These are phyloP conservation scores for Gentiana macrophylla DNA, from an alignment of 257 asterid genomes.

Conservation along the genomic window DNA sequence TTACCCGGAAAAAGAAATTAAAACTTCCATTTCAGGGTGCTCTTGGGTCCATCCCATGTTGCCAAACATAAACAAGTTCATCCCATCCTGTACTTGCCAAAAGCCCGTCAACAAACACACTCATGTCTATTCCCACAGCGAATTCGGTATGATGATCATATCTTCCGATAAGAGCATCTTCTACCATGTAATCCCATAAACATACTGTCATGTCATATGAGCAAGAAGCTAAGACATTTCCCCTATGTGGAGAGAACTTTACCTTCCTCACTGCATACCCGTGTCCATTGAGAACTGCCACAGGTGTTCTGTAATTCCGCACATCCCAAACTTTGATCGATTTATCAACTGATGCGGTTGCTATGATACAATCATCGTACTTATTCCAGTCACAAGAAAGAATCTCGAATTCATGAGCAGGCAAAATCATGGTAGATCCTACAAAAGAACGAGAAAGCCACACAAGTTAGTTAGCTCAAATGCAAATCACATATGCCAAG, in stretches of 20 bases:
- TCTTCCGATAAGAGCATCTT: slow-evolving; percentile 78
- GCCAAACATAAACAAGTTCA: slow-evolving; percentile 94
- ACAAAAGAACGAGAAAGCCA: slow-evolving; percentile 6
- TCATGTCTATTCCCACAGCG: slow-evolving; percentile 91
- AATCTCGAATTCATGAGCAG: slow-evolving; percentile 89
- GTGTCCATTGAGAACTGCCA: slow-evolving; percentile 88
- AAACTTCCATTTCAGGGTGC: slow-evolving; percentile 41
- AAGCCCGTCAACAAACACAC: slow-evolving; percentile 91
- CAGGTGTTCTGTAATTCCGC: slow-evolving; percentile 73
- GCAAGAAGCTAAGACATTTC: slow-evolving; percentile 65
- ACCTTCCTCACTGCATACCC: slow-evolving; percentile 92
- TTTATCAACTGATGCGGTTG: slow-evolving; percentile 90
- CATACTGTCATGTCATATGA: slow-evolving; percentile 93
- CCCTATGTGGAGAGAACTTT: slow-evolving; percentile 88
- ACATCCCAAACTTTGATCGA: slow-evolving; percentile 94
- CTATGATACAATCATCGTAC: slow-evolving; percentile 83
- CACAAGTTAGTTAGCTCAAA: not conserved
- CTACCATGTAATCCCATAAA: slow-evolving; percentile 96
- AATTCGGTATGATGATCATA: slow-evolving; percentile 94
- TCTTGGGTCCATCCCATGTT: slow-evolving; percentile 92
- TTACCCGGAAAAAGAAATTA: not conserved
- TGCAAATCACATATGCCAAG: not conserved
- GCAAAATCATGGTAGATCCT: slow-evolving; percentile 97
- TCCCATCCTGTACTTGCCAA: slow-evolving; percentile 98
- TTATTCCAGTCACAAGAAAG: slow-evolving; percentile 97